These are phyloP conservation scores for Cutaneotrichosporon sp. DNA, from an alignment of 1,284 basidiomycete genomes.

Conservation along the genomic window DNA sequence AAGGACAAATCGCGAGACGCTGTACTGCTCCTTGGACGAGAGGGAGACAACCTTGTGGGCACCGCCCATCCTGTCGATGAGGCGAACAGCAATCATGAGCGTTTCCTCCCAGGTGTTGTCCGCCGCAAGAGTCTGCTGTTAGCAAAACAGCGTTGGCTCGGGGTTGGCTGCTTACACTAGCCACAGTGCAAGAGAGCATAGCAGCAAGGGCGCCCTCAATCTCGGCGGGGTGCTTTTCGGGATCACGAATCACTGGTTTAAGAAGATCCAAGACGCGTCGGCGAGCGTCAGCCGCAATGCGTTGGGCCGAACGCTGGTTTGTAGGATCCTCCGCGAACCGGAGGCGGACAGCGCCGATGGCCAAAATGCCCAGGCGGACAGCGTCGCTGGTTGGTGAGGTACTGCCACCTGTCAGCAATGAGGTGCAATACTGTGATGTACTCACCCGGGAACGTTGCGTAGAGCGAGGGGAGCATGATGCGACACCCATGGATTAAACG, in stretches of 20 bases:
- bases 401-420: slow-evolving; percentile 8
- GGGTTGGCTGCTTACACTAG: slow-evolving; percentile 25
- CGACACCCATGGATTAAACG: slow-evolving; percentile 43
- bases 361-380: slow-evolving; percentile 34
- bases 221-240: slow-evolving; percentile 23
- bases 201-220: slow-evolving; percentile 37
- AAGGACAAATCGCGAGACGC: slow-evolving; percentile 38
- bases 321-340: slow-evolving; percentile 29
- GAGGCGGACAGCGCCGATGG: slow-evolving; percentile 40
- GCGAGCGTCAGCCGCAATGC: slow-evolving; percentile 25
- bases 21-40: slow-evolving; percentile 25
- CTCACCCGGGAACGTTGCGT: slow-evolving; percentile 33
- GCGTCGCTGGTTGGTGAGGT: slow-evolving; percentile 33
- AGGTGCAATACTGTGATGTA: too few relatives aligned
- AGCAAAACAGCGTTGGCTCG: background rate
- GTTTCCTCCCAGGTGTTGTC: slow-evolving; percentile 44
- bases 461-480: slow-evolving; percentile 41
- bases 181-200: slow-evolving; percentile 36
- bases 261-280: slow-evolving; percentile 25
- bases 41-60: slow-evolving; percentile 31
- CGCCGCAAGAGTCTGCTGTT: slow-evolving; percentile 33
- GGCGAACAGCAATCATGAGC: slow-evolving; percentile 28
- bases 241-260: slow-evolving; percentile 19
- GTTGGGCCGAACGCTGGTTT: slow-evolving; percentile 27
- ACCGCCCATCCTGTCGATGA: slow-evolving; percentile 40